Conservation (phyloP, 139 green algal species). For the Asterochloris sp. region DNA sequence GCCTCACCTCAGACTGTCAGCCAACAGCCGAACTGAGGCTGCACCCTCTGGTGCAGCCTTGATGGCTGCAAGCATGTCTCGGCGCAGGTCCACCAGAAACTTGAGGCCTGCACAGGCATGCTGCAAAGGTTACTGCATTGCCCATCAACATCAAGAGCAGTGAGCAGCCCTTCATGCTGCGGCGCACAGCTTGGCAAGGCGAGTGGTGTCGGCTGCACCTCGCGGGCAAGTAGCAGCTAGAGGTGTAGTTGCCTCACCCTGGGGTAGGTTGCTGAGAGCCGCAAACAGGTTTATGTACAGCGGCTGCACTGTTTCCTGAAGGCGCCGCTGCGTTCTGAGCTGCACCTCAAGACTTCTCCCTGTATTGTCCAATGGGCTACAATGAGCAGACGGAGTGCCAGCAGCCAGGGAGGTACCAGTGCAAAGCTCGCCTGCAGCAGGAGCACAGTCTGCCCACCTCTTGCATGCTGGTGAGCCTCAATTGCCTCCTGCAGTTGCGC, state of each 20-base stretch:
- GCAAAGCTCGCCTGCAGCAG: too few relatives aligned
- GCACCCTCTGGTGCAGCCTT: constrained; percentile 5
- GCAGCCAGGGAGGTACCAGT: neutral
- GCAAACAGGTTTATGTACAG: constrained; percentile 62
- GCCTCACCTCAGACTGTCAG: neutral
- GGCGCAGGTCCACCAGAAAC: constrained; percentile 66
- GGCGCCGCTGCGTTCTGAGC: neutral
- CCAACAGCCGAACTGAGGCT: neutral
- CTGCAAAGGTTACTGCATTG: neutral
- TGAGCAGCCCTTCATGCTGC: neutral
- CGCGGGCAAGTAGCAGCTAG: neutral
- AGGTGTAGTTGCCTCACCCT: constrained; percentile 18
- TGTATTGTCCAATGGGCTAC: neutral
- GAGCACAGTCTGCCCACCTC: neutral
- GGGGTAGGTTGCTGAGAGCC: constrained; percentile 47
- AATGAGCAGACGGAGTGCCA: neutral
- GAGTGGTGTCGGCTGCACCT: neutral
- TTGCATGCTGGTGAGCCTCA: neutral
- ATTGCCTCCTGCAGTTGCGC: constrained; percentile 1
- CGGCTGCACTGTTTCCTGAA: constrained; percentile 42
- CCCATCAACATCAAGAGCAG: neutral
- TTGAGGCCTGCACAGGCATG: constrained; percentile 46
- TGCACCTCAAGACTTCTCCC: neutral
- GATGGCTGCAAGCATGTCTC: constrained; percentile 47
- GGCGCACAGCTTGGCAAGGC: neutral